Conservation (phyloP, 805 yeast species). For the Monosporozyma solicola region DNA sequence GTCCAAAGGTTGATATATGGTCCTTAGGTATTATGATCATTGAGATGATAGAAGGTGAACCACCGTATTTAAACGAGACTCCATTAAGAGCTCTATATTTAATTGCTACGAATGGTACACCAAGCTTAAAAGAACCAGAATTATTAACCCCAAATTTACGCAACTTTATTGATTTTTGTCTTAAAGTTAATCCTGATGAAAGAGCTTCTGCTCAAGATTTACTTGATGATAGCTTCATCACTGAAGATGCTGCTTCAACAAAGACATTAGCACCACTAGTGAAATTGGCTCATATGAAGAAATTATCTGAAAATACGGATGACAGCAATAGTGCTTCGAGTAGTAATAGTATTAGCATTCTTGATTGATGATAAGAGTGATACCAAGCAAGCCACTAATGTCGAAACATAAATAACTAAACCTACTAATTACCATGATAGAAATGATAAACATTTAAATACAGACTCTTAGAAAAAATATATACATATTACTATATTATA, state of each 20-base stretch:
- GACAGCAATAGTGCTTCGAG: slow-evolving; percentile 3
- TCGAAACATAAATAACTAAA: background rate
- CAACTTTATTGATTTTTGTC: slow-evolving; percentile 63
- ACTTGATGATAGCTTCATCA: slow-evolving; percentile 55
- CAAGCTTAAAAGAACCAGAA: slow-evolving; percentile 83
- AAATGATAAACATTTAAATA: background rate
- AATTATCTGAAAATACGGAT: slow-evolving; percentile 7
- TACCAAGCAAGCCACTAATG: background rate
- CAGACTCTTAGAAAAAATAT: background rate
- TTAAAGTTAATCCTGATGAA: slow-evolving; percentile 74
- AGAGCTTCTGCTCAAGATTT: slow-evolving; percentile 73
- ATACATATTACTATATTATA: background rate
- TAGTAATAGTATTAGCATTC: background rate
- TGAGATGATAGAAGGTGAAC: slow-evolving; percentile 98
- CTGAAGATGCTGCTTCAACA: slow-evolving; percentile 49
- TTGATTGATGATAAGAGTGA: background rate
- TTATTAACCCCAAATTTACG: slow-evolving; percentile 57
- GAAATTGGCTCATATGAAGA: slow-evolving; percentile 5
- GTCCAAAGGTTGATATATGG: slow-evolving; percentile 97
- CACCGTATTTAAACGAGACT: slow-evolving; percentile 93
- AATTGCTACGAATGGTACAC: slow-evolving; percentile 96
- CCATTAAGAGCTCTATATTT: slow-evolving; percentile 89
- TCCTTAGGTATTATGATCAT: slow-evolving; percentile 95
- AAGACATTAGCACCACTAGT: slow-evolving; percentile 63
- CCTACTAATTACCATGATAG: background rate